Evolutionary conservation across 768 basidiomycete species (phyloP).

Genomic region (Polyporus arcularius): DNA sequence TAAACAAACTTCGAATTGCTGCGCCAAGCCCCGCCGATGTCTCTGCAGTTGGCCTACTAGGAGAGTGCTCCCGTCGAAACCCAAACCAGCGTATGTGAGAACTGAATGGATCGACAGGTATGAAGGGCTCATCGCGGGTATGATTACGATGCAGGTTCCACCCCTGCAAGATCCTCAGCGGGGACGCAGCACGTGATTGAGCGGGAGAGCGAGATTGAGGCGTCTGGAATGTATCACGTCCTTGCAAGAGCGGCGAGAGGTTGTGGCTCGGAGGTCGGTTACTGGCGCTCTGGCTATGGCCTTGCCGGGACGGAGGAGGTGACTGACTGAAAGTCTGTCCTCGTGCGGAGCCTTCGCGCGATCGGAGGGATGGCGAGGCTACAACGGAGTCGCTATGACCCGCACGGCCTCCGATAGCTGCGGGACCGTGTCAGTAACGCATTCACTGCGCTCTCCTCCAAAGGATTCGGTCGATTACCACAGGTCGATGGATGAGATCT

Average conservation of each 20-base stretch:
- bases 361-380: constrained; percentile 34
- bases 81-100: constrained; percentile 26
- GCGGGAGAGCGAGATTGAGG: constrained; percentile 32
- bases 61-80: constrained; percentile 13
- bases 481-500: too few relatives aligned
- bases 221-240: constrained; percentile 27
- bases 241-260: constrained; percentile 21
- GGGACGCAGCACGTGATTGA: constrained; percentile 51
- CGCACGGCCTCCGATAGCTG: constrained; percentile 29
- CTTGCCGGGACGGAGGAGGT: constrained; percentile 13
- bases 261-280: constrained; percentile 6
- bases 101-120: constrained; percentile 38
- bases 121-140: constrained; percentile 42
- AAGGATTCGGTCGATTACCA: too few relatives aligned
- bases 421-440: background rate
- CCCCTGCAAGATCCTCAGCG: constrained; percentile 54
- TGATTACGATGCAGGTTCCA: constrained; percentile 55
- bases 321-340: constrained; percentile 10
- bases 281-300: constrained; percentile 17
- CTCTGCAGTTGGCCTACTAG: constrained; percentile 1
- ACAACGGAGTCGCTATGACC: constrained; percentile 37
- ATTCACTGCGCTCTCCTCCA: too few relatives aligned
- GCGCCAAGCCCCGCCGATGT: background rate
- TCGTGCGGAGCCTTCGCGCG: constrained; percentile 19
- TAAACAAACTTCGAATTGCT: background rate